Evolutionary conservation across 2,329 filamentous ascomycete species (phyloP).

Genomic region (Monilinia fructigena): DNA sequence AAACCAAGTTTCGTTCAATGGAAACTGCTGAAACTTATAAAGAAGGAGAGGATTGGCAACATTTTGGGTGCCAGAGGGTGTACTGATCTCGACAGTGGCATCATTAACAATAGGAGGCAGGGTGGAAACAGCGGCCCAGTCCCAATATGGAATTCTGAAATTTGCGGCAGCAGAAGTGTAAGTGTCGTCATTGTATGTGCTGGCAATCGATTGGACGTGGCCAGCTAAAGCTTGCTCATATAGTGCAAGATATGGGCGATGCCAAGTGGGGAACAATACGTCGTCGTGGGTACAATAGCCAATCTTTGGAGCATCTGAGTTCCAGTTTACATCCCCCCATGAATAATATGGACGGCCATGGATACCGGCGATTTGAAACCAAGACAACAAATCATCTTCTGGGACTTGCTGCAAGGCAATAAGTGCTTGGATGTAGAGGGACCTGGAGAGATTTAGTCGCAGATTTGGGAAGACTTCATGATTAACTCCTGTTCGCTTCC

Average conservation of each 20-base stretch:
- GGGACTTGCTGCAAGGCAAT: constrained; percentile 24
- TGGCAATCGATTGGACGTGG: constrained; percentile 49
- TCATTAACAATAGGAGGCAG: constrained; percentile 42
- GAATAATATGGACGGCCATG: constrained; percentile 26
- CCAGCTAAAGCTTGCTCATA: constrained; percentile 56
- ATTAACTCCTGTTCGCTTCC: neutral
- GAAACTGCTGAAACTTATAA: constrained; percentile 47
- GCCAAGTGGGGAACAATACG: constrained; percentile 44
- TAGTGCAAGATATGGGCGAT: constrained; percentile 53
- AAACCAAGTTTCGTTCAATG: constrained; percentile 41
- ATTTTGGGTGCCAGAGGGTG: constrained; percentile 22
- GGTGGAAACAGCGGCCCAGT: constrained; percentile 46
- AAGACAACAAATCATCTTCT: constrained; percentile 26
- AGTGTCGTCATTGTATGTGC: constrained; percentile 26
- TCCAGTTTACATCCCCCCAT: constrained; percentile 16
- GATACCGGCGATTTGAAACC: constrained; percentile 44
- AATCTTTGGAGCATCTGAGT: constrained; percentile 7
- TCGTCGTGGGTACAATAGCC: constrained; percentile 28
- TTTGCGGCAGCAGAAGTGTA: constrained; percentile 46
- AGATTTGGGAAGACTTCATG: neutral
- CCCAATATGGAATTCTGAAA: constrained; percentile 49
- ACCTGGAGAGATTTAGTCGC: constrained; percentile 20
- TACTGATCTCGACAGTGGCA: constrained; percentile 37
- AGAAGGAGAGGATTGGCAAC: constrained; percentile 52
- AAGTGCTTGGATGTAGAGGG: constrained; percentile 31